These are phyloP conservation scores for Penicillium expansum DNA, from an alignment of 2,329 filamentous ascomycete species.

Conservation along the genomic window DNA sequence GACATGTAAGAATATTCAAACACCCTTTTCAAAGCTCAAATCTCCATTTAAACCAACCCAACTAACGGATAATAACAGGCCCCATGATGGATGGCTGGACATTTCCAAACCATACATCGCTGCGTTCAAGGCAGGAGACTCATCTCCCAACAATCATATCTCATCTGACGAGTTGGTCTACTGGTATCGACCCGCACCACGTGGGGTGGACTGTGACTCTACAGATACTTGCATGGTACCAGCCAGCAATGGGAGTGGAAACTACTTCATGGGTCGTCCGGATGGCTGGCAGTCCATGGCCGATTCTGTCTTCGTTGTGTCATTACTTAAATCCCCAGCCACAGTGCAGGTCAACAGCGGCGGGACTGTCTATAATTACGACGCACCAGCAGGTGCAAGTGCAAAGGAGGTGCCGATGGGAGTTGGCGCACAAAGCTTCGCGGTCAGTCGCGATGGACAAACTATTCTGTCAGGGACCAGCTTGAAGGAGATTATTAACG, in stretches of 20 bases:
- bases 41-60: not conserved
- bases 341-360: slow-evolving; percentile 40
- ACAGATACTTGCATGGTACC: slow-evolving; percentile 52
- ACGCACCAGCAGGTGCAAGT: slow-evolving; percentile 44
- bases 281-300: slow-evolving; percentile 51
- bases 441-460: slow-evolving; percentile 38
- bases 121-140: slow-evolving; percentile 51
- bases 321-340: slow-evolving; percentile 48
- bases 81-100: slow-evolving; percentile 54
- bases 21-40: too few relatives aligned
- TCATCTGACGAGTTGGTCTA: slow-evolving; percentile 52
- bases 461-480: slow-evolving; percentile 29
- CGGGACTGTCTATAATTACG: slow-evolving; percentile 10
- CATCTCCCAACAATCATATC: slow-evolving; percentile 40
- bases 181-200: slow-evolving; percentile 56
- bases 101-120: slow-evolving; percentile 54
- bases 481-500: slow-evolving; percentile 19
- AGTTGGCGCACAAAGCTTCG: slow-evolving; percentile 46
- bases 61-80: slow-evolving; percentile 30
- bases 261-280: slow-evolving; percentile 54
- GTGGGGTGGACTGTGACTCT: slow-evolving; percentile 48
- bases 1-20: slow-evolving; percentile 41
- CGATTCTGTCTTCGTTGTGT: slow-evolving; percentile 54
- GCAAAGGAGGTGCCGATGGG: slow-evolving; percentile 45
- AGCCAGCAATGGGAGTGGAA: slow-evolving; percentile 49